A percentile compares a stretch with the other conserved stretches of the same genome.
These are phyloP conservation scores for Protomyces inouyei DNA, from an alignment of 1,139 yeast species.

Conservation along the genomic window DNA sequence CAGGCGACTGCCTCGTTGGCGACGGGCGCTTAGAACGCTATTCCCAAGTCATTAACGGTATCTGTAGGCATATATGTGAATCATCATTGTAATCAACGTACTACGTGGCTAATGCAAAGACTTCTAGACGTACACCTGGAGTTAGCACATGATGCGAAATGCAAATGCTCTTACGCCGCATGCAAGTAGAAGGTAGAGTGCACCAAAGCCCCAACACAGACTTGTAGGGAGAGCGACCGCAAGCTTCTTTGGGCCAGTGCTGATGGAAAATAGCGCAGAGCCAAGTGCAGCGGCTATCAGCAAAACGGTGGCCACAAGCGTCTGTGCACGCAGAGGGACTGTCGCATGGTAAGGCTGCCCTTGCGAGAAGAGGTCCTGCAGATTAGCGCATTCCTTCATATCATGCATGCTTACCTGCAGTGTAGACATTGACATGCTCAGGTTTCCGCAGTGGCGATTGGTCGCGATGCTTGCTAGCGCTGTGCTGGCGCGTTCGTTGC, in stretches of 20 bases:
- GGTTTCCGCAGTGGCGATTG: too few species aligned
- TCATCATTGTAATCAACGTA: too few species aligned
- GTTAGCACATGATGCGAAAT: not conserved
- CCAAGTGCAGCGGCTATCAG: constrained; percentile 29
- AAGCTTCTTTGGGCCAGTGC: not conserved
- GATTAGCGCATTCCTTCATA: not conserved
- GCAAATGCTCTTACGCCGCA: constrained; percentile 8
- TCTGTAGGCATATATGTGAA: not conserved
- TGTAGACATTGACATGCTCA: not conserved
- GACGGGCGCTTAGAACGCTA: not conserved
- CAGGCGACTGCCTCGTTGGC: not conserved
- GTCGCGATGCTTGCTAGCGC: too few species aligned
- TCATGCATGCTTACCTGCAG: not conserved
- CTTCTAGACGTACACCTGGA: constrained; percentile 7
- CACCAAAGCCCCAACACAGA: constrained; percentile 5
- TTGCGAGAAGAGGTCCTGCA: constrained; percentile 14
- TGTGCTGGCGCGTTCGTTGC: not conserved
- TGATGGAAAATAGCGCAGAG: constrained; percentile 29
- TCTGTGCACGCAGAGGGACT: constrained; percentile 26
- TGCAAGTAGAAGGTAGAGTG: constrained; percentile 2
- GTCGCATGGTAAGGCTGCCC: constrained; percentile 29
- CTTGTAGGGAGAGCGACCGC: constrained; percentile 1
- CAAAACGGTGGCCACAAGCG: constrained; percentile 27
- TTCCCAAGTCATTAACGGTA: not conserved
- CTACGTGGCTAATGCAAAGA: too few species aligned